A percentile compares a stretch with the other conserved stretches of the same genome.
These are phyloP conservation scores for Cetradonia linearis DNA, from an alignment of 495 filamentous ascomycete genomes.

Conservation along the genomic window DNA sequence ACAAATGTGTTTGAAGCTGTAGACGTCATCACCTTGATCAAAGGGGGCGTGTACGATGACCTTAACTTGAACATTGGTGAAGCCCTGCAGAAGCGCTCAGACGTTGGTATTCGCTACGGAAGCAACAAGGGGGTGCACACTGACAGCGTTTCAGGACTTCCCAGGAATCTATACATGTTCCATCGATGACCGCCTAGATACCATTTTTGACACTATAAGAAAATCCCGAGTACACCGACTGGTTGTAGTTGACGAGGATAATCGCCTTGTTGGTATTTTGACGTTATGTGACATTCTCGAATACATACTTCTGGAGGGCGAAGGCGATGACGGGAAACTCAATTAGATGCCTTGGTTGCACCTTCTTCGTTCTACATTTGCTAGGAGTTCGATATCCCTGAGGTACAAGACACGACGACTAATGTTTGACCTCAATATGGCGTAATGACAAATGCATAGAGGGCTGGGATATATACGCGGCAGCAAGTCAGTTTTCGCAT, in stretches of 20 bases:
- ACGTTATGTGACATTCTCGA: conserved; percentile 95
- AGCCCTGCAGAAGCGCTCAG: conserved; percentile 74
- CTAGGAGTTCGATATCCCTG: conserved; percentile 27
- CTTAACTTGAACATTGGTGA: conserved; percentile 79
- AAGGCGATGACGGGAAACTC: conserved; percentile 43
- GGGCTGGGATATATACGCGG: conserved; percentile 10
- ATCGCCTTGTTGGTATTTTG: conserved; percentile 75
- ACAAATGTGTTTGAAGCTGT: conserved; percentile 98
- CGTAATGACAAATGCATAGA: conserved; percentile 7
- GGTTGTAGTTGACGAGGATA: conserved; percentile 82
- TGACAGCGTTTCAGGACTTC: conserved; percentile 55
- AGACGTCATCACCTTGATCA: conserved; percentile 92
- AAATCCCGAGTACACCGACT: conserved; percentile 88
- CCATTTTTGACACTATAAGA: conserved; percentile 94
- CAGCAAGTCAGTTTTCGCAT: background rate
- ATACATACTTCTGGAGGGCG: conserved; percentile 83
- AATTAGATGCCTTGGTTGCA: conserved; percentile 14
- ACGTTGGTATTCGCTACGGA: conserved; percentile 41
- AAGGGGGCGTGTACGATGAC: conserved; percentile 86
- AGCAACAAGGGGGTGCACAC: background rate
- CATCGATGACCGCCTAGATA: conserved; percentile 80
- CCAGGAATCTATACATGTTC: conserved; percentile 94
- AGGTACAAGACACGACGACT: background rate
- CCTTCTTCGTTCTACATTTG: conserved; percentile 15
- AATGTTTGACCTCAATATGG: background rate